Base-by-base conservation (phyloP, 148 eudicot species). In the Vaccinium darrowii region DNA sequence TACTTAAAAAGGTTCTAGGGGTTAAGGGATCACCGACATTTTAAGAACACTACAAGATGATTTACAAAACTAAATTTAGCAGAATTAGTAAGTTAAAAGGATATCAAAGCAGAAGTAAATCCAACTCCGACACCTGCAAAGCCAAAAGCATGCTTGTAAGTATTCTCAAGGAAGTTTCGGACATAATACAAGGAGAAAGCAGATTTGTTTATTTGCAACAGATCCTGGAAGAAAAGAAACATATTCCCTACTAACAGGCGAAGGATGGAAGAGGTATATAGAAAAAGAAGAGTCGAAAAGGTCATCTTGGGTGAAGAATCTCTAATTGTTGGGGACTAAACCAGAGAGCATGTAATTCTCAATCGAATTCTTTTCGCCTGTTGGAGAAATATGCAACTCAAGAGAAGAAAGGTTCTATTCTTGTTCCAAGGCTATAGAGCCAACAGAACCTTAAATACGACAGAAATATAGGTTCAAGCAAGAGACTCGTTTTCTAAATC, bases 111-210 rank as follows among this genome's bases (percentile, higher is more conserved):
- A 87, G 99, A 94, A 51, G 90, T 92, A 83, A 97, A 97, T 87
- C 99, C 99, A 91, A 93, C 99, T 83, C 96, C 99, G 83, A 97
- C 98, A 77, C 99, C 99, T 97, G 93, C 82, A 89, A 83, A 65
- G 21, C 60, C 86, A 91, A 15, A 83, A 74, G 78, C 27, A 81
- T 71, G 52, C 60, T 77, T 80, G 49, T 86, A 23, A 89, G 86
- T 82, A 8, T 79, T 13, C 77, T 33, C 14, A 23, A 50, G 77
- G 30, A 54, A 79, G 19, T 23, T 43, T 27, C 13, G 49, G 49
- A 62, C 65, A 74, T 71, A 33, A n/a, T 52, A 84, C 4, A 18
- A 79, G 53, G 78, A 36, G 50, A 65, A 8, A 25, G 72, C 72
- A 23, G 30, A 23, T 10, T 23, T 12, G 14, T 65, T 65, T 65